These are phyloP conservation scores for Cutaneotrichosporon sp. DNA, from an alignment of 1,284 basidiomycete genomes.

Conservation along the genomic window DNA sequence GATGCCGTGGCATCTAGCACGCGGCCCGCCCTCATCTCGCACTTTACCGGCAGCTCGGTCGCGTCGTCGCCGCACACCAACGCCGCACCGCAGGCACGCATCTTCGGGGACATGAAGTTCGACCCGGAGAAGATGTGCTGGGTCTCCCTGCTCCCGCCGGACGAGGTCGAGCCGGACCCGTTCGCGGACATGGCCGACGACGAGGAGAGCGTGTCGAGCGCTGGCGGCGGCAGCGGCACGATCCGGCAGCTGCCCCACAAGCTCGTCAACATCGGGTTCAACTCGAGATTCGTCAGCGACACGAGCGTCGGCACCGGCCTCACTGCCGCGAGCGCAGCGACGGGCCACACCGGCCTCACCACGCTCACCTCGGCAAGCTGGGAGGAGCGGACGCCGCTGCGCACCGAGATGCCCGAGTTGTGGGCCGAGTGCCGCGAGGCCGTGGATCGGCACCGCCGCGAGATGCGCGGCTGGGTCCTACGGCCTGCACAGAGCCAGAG, in stretches of 20 bases:
- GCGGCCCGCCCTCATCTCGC: conserved; percentile 93
- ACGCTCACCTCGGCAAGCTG: conserved; percentile 23
- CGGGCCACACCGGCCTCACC: conserved; percentile 35
- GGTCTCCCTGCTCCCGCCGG: conserved; percentile 78
- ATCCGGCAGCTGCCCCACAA: conserved; percentile 54
- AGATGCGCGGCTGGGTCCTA: conserved; percentile 74
- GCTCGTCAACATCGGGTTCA: conserved; percentile 31
- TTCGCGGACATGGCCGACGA: conserved; percentile 87
- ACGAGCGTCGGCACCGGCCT: background rate
- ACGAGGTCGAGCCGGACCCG: conserved; percentile 90
- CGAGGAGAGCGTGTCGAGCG: conserved; percentile 59
- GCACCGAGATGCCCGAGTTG: conserved; percentile 55
- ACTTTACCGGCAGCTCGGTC: conserved; percentile 75
- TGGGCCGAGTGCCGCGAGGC: conserved; percentile 69
- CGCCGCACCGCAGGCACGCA: conserved; percentile 56
- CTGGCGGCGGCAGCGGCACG: conserved; percentile 63
- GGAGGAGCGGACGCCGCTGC: conserved; percentile 22
- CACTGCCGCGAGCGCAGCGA: background rate
- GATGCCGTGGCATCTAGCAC: conserved; percentile 79
- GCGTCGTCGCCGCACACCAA: conserved; percentile 15
- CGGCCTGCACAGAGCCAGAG: conserved; percentile 16
- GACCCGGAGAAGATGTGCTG: conserved; percentile 92
- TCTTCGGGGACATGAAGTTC: conserved; percentile 97
- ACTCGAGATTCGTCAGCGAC: conserved; percentile 2
- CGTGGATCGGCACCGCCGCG: conserved; percentile 73